Base-by-base conservation (phyloP, 2,329 filamentous ascomycete genomes). In the Elsinoe fawcettii region DNA sequence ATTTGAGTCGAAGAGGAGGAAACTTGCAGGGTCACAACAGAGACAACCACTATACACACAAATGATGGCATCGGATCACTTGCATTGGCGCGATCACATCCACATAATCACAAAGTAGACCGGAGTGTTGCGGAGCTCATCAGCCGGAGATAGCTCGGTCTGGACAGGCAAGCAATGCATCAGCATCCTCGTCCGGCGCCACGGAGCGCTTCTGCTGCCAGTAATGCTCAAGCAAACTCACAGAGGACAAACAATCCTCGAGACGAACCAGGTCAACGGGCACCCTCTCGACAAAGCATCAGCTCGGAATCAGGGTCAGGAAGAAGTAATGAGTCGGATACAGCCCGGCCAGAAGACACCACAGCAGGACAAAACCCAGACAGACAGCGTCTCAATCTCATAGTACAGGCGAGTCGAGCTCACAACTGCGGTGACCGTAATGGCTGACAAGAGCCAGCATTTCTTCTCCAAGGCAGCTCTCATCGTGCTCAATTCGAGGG, bases 401-500 rank as follows among this genome's bases (percentile, higher is more conserved):
- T 97, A 67, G 85, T 96, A 66, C 89, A 93, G 81, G 90, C 95
- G 12, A 5, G 54, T 18, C n/a, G 32, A 27, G 12, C n/a, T 11
- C 3, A 3, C 5, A 8, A 8, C 8, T 11, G 30, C 7, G 14
- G 2, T 14, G 75, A 60, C 74, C 66, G 14, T 12, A 18, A 36
- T 12, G 5, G 37, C 25, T 39, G 16, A 25, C 39, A 20, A 16
- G 14, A 14, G 2, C 9, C 66, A 96, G 90, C 96, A 96, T 70
- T 93, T 95, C 72, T 88, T 91, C 70, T 85, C 84, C 63, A 97
- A 96, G 75, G 86, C 88, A 34, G 89, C 90, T 37, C 81, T 93
- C 54, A 81, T 93, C 51, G 85, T 97, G 56, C 76, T 95, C 34
- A 87, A 91, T 63, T 87, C 91, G 8, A 82, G 92, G 63, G 84